These are phyloP conservation scores for Apiotrichum akiyoshidainum DNA, from an alignment of 1,284 basidiomycete genomes.

Conservation along the genomic window DNA sequence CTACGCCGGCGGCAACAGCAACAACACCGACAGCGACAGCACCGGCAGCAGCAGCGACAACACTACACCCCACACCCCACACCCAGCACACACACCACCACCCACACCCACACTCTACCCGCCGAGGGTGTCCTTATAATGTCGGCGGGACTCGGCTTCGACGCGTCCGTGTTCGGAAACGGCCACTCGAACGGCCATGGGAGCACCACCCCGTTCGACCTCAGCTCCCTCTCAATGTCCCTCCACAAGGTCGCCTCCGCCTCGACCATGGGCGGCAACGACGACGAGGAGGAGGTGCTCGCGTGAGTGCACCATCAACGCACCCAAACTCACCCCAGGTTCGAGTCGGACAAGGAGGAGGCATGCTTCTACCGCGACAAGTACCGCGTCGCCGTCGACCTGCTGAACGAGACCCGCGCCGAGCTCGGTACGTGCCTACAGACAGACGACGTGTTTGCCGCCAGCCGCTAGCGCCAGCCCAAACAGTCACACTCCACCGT, in stretches of 20 bases:
- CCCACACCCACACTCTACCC: not conserved
- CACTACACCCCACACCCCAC: not conserved
- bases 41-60: too few relatives aligned
- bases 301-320: conserved; percentile 24
- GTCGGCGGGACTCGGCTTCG: conserved; percentile 7
- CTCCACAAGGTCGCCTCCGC: conserved; percentile 22
- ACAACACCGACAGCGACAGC: too few relatives aligned
- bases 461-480: not conserved
- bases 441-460: not conserved
- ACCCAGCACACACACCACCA: not conserved
- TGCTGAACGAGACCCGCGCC: conserved; percentile 75
- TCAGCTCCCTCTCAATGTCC: conserved; percentile 2
- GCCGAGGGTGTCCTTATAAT: conserved; percentile 6
- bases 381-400: conserved; percentile 78
- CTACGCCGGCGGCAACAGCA: too few relatives aligned
- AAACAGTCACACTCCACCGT: too few relatives aligned
- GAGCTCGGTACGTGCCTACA: conserved; percentile 59
- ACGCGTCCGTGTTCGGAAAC: not conserved
- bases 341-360: conserved; percentile 47
- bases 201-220: not conserved
- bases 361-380: conserved; percentile 71
- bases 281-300: conserved; percentile 36
- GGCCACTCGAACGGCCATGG: not conserved
- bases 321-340: conserved; percentile 27
- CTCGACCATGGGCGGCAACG: conserved; percentile 5